phyloP scores from a whole-genome alignment of 2,329 filamentous ascomycete genomes.

The Immersiporthe knoxdaviesiana region DNA sequence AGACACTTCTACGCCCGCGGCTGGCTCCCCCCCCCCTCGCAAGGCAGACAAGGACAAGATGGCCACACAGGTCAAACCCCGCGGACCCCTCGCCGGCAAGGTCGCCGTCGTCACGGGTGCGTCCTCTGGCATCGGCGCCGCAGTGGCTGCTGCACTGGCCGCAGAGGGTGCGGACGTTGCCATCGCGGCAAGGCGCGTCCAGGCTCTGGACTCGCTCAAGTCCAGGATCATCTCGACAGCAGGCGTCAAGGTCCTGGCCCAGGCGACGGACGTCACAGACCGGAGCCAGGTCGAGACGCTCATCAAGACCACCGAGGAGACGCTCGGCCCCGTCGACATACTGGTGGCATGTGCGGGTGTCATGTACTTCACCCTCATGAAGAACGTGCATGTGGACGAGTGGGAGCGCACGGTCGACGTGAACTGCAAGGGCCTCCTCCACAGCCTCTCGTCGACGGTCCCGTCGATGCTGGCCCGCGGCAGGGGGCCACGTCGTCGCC shows the following conservation, averaged over 20 bases:
- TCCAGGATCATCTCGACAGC: slow-evolving; percentile 37
- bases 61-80: slow-evolving; percentile 39
- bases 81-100: slow-evolving; percentile 66
- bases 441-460: slow-evolving; percentile 71
- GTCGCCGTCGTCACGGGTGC: slow-evolving; percentile 80
- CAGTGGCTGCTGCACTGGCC: slow-evolving; percentile 70
- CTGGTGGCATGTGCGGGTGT: slow-evolving; percentile 81
- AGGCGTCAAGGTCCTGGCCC: slow-evolving; percentile 68
- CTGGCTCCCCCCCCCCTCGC: slow-evolving; percentile 70
- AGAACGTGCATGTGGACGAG: slow-evolving; percentile 71
- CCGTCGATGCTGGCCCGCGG: slow-evolving; percentile 73
- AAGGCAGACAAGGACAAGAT: slow-evolving; percentile 40
- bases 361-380: slow-evolving; percentile 91
- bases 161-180: slow-evolving; percentile 73
- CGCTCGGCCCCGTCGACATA: slow-evolving; percentile 75
- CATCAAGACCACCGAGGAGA: slow-evolving; percentile 58
- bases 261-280: slow-evolving; percentile 74
- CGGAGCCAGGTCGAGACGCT: slow-evolving; percentile 68
- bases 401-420: slow-evolving; percentile 85
- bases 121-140: slow-evolving; percentile 78
- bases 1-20: slow-evolving; percentile 81
- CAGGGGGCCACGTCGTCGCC: slow-evolving; percentile 73
- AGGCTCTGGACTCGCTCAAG: slow-evolving; percentile 70
- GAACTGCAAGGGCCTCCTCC: slow-evolving; percentile 81
- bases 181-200: slow-evolving; percentile 70